These are phyloP conservation scores for Amniculicola lignicola DNA, from an alignment of 495 filamentous ascomycete genomes.

Conservation along the genomic window DNA sequence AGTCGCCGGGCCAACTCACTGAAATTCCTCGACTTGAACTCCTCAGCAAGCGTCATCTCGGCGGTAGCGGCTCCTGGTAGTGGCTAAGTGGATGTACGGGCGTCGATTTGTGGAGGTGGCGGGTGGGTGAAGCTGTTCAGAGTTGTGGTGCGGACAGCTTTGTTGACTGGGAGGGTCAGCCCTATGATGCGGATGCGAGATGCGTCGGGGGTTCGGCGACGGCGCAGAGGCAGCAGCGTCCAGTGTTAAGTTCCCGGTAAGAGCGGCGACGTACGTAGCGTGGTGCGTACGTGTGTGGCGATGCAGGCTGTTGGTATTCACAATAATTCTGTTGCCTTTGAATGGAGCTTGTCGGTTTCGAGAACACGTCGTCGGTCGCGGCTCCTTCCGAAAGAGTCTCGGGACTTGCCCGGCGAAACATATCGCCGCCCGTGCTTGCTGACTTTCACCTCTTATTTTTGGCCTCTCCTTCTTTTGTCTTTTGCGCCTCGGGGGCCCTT, in stretches of 20 bases:
- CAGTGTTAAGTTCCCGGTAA: slow-evolving; percentile 1
- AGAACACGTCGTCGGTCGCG: slow-evolving; percentile 17
- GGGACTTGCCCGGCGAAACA: neutral
- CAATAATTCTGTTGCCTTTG: slow-evolving; percentile 10
- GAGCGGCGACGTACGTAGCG: slow-evolving; percentile 8
- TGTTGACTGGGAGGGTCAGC: slow-evolving; percentile 4
- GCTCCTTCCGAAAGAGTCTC: slow-evolving; percentile 7
- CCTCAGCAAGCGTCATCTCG: slow-evolving; percentile 55
- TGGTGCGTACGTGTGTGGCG: slow-evolving; percentile 15
- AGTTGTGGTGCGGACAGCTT: neutral
- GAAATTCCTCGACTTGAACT: slow-evolving; percentile 96
- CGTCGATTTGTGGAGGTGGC: neutral
- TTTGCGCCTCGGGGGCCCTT: neutral
- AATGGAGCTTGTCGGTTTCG: neutral
- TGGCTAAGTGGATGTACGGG: neutral
- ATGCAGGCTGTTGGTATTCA: slow-evolving; percentile 1
- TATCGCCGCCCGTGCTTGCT: slow-evolving; percentile 11
- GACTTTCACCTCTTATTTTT: slow-evolving; percentile 27
- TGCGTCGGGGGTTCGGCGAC: no score
- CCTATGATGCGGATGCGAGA: slow-evolving; percentile 12
- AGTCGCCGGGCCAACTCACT: slow-evolving; percentile 59
- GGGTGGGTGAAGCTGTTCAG: neutral
- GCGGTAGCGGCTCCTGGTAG: neutral
- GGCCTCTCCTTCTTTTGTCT: neutral
- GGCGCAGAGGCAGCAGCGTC: neutral